Conservation (phyloP, 352 stramenopile species). For the Globisporangium camurandrum region DNA sequence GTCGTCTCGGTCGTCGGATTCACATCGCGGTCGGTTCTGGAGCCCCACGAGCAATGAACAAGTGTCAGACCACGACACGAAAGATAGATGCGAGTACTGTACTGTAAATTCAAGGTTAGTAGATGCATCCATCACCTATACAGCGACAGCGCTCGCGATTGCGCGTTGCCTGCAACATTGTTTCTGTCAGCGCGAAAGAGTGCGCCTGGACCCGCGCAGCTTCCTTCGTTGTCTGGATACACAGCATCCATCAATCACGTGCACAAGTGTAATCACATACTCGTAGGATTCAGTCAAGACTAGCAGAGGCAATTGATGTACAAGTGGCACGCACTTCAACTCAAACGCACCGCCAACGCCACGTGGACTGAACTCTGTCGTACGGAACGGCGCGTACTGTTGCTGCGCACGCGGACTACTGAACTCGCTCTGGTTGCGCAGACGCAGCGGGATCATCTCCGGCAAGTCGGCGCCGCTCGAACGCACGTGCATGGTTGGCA, state of each 20-base stretch:
- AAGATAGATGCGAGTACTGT: no score
- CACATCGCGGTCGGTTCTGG: conserved; percentile 37
- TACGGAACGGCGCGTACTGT: conserved; percentile 42
- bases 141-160: conserved; percentile 16
- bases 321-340: background rate
- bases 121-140: conserved; percentile 16
- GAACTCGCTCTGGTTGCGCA: conserved; percentile 27
- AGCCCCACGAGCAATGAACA: background rate
- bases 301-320: no score
- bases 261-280: background rate
- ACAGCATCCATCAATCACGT: background rate
- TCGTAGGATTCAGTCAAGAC: background rate
- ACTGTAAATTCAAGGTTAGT: background rate
- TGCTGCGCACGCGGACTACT: conserved; percentile 21
- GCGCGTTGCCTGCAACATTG: conserved; percentile 22
- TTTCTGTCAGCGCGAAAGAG: conserved; percentile 42
- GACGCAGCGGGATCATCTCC: conserved; percentile 42
- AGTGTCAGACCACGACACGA: no score
- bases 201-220: conserved; percentile 22
- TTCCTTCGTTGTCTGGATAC: conserved; percentile 11
- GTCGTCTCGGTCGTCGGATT: conserved; percentile 32
- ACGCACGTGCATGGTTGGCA: no score
- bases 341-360: conserved; percentile 7
- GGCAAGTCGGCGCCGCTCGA: no score
- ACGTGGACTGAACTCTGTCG: conserved; percentile 29